Evolutionary conservation across 306 rosid genomes (phyloP).

Genomic region (Sophora flavescens): DNA sequence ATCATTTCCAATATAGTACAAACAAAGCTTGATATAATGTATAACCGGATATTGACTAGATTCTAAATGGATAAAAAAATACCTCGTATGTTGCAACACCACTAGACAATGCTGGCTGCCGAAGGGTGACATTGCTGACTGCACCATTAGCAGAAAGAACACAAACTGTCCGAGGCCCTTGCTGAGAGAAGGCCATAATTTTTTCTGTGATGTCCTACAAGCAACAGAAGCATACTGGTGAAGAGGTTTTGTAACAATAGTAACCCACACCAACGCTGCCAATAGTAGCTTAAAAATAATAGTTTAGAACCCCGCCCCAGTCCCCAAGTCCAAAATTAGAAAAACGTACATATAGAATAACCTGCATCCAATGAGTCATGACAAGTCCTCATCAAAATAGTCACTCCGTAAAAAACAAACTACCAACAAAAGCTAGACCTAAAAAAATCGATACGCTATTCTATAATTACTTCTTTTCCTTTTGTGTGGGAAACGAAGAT

Average conservation of each 20-base stretch:
- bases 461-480: constrained; percentile 33
- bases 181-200: constrained; percentile 73
- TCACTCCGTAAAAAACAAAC: neutral
- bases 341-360: neutral
- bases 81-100: constrained; percentile 82
- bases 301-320: neutral
- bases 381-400: constrained; percentile 19
- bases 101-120: constrained; percentile 71
- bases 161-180: constrained; percentile 90
- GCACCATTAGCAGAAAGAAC: constrained; percentile 93
- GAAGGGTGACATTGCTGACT: constrained; percentile 74
- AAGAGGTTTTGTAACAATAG: constrained; percentile 38
- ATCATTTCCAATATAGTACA: constrained; percentile 23
- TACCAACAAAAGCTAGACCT: constrained; percentile 22
- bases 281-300: neutral
- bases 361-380: neutral
- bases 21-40: constrained; percentile 28
- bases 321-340: neutral
- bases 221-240: constrained; percentile 35
- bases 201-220: constrained; percentile 82
- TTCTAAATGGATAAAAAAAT: constrained; percentile 33
- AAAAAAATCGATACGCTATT: neutral
- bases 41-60: neutral
- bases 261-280: constrained; percentile 7
- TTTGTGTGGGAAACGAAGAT: neutral